Conservation (phyloP, 768 basidiomycete species). For the Pleurotus cornucopiae region DNA sequence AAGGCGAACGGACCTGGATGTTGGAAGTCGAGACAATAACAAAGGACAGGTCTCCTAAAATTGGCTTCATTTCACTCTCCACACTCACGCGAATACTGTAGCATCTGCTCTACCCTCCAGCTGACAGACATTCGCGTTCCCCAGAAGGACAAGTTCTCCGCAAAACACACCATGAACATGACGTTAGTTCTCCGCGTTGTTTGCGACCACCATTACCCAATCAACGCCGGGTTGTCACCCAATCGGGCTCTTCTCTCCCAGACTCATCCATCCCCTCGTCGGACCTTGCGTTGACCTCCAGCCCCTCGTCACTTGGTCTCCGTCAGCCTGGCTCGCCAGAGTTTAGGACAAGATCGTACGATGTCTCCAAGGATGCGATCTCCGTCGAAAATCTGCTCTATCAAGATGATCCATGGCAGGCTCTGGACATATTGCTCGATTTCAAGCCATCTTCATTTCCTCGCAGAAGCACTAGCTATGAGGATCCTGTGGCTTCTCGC, state of each 20-base stretch:
- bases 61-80: background rate
- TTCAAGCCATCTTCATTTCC: conserved; percentile 5
- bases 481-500: too few relatives aligned
- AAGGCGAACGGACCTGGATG: conserved; percentile 1
- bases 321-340: conserved; percentile 7
- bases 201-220: conserved; percentile 3
- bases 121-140: conserved; percentile 5
- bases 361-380: background rate
- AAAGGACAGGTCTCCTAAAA: conserved; percentile 8
- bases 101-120: background rate
- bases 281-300: conserved; percentile 3
- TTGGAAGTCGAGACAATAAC: background rate
- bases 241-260: background rate
- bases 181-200: background rate
- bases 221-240: background rate
- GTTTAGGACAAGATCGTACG: background rate
- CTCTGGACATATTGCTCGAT: conserved; percentile 39
- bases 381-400: conserved; percentile 32
- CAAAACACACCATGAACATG: too few relatives aligned
- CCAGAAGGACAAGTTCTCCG: background rate
- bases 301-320: conserved; percentile 10
- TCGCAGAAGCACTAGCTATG: too few relatives aligned
- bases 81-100: background rate
- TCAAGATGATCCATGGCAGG: conserved; percentile 40
- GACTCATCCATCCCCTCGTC: conserved; percentile 8